Evolutionary conservation across 2,329 filamentous ascomycete genomes (phyloP).

Genomic region (Tolypocladium nubicola): DNA sequence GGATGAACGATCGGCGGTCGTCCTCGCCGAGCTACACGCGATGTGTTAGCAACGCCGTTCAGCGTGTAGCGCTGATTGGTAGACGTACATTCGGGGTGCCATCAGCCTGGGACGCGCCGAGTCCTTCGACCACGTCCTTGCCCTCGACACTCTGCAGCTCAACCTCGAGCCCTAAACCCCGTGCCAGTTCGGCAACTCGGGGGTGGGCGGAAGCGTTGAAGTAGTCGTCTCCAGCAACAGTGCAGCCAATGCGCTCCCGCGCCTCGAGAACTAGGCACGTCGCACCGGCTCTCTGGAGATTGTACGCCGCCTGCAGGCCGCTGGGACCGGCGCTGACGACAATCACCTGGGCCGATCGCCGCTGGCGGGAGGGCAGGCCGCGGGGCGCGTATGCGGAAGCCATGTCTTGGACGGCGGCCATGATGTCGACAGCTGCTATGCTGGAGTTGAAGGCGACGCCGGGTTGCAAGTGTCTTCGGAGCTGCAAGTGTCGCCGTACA

Average conservation of each 20-base stretch:
- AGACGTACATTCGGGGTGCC: not conserved
- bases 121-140: not conserved
- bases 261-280: conserved; percentile 13
- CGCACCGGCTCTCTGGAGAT: conserved; percentile 11
- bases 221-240: not conserved
- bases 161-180: not conserved
- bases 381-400: not conserved
- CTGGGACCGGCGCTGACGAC: conserved; percentile 14
- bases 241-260: not conserved
- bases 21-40: conserved; percentile 4
- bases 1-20: conserved; percentile 8
- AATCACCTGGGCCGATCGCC: conserved; percentile 11
- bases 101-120: not conserved
- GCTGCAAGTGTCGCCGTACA: not conserved
- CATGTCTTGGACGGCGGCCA: not conserved
- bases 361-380: not conserved
- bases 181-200: not conserved
- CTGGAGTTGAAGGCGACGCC: not conserved
- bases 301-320: conserved; percentile 12
- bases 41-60: not conserved
- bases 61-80: rapidly evolving
- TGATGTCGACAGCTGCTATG: not conserved
- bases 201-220: not conserved
- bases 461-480: not conserved
- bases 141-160: not conserved